phyloP scores from a whole-genome alignment of 352 stramenopile species.

The Phytopythium helicoides region DNA sequence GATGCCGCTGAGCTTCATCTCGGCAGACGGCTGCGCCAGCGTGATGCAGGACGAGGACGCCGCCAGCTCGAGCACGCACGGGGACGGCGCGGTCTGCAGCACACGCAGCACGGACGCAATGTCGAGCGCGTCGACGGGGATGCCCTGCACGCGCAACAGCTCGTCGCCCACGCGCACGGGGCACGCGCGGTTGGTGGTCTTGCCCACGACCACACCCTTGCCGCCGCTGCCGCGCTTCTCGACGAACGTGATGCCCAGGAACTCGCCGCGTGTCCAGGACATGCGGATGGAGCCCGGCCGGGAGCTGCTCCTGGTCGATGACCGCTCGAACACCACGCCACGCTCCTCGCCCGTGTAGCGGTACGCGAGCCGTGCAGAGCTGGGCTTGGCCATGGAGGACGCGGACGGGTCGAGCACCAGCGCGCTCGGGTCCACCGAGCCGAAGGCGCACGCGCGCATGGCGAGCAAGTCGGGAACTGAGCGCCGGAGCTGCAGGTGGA shows the following conservation, averaged over 20 bases:
- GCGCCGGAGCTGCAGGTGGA: background rate
- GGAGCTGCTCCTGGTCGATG: slow-evolving; percentile 30
- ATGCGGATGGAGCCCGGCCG: slow-evolving; percentile 27
- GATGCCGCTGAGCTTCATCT: slow-evolving; percentile 24
- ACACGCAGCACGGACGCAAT: slow-evolving; percentile 37
- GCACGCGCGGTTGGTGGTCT: slow-evolving; percentile 16
- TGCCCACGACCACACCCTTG: slow-evolving; percentile 42
- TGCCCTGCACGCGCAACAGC: slow-evolving; percentile 39
- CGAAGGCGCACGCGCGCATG: background rate
- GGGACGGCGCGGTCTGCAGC: slow-evolving; percentile 29
- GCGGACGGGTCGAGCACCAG: background rate
- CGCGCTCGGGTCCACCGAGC: background rate
- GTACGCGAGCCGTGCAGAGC: slow-evolving; percentile 5
- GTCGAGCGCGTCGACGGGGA: slow-evolving; percentile 26
- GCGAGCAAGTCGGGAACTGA: background rate
- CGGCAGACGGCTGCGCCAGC: slow-evolving; percentile 26
- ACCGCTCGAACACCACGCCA: slow-evolving; percentile 38
- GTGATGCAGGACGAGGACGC: slow-evolving; percentile 42
- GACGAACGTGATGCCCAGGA: slow-evolving; percentile 48
- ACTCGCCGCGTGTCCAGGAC: slow-evolving; percentile 39
- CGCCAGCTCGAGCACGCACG: slow-evolving; percentile 47
- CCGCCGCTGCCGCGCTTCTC: slow-evolving; percentile 22
- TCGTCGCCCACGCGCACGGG: slow-evolving; percentile 37
- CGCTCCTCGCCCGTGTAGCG: slow-evolving; percentile 34
- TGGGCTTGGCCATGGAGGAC: background rate